A percentile compares a stretch with the other conserved stretches of the same genome.
These are phyloP conservation scores for Cucumis cinereus DNA, from an alignment of 306 rosid genomes.

Conservation along the genomic window DNA sequence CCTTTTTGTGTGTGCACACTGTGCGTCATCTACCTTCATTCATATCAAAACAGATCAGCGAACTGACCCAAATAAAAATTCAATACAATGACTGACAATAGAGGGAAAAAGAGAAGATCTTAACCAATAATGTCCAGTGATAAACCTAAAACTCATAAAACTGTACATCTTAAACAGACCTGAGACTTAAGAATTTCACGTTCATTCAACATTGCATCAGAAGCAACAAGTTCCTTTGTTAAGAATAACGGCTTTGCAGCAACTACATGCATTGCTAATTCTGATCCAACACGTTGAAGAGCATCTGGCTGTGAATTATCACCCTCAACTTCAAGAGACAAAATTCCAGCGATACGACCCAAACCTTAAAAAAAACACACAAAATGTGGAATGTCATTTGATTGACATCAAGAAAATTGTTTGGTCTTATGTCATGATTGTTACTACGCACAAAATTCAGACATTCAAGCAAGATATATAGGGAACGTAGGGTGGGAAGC, in stretches of 20 bases:
- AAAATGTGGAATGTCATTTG: background rate
- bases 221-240: constrained; percentile 73
- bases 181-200: constrained; percentile 85
- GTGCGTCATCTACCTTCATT: background rate
- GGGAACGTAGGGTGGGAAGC: background rate
- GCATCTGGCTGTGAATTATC: constrained; percentile 40
- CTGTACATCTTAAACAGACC: constrained; percentile 27
- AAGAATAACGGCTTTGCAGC: constrained; percentile 84
- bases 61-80: background rate
- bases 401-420: background rate
- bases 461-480: background rate
- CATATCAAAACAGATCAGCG: background rate
- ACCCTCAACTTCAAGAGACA: constrained; percentile 68
- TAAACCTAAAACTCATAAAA: background rate
- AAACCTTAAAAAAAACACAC: constrained; percentile 35
- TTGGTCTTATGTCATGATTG: background rate
- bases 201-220: constrained; percentile 58
- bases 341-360: constrained; percentile 92
- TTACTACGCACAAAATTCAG: background rate
- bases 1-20: background rate
- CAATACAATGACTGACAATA: background rate
- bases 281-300: constrained; percentile 71
- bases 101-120: background rate
- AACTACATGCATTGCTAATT: constrained; percentile 90
- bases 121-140: background rate